Percentiles rank a stretch among this genome's conserved stretches.
Conservation (phyloP, 139 green algal species). For the Coelastrella sp. region DNA sequence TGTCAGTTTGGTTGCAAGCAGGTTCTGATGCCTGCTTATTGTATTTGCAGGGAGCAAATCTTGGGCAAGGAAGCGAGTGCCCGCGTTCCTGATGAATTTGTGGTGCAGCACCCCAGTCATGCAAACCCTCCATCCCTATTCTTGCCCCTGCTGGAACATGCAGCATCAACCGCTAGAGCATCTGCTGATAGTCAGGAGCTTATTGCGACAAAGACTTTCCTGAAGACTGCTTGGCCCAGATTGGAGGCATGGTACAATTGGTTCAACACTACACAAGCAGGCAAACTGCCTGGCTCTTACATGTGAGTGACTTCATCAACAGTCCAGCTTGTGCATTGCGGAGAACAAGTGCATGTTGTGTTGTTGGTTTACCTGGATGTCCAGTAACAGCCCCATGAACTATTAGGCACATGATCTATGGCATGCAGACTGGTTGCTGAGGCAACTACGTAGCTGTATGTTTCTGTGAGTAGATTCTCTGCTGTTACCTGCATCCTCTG, state of each 20-base stretch:
- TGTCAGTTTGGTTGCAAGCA: too few species aligned
- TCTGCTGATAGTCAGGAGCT: slow-evolving; percentile 13
- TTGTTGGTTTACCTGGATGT: too few species aligned
- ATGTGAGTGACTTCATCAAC: too few species aligned
- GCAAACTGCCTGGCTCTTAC: slow-evolving; percentile 65
- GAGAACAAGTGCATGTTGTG: too few species aligned
- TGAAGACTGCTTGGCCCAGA: slow-evolving; percentile 76
- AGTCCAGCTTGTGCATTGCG: too few species aligned
- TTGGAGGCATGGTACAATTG: slow-evolving; percentile 89
- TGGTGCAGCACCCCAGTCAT: slow-evolving; percentile 85
- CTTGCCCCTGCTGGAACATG: slow-evolving; percentile 82
- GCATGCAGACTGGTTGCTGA: background rate
- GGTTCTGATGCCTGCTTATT: background rate
- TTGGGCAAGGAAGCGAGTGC: slow-evolving; percentile 79
- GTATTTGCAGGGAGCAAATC: slow-evolving; percentile 75
- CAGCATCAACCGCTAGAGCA: slow-evolving; percentile 30
- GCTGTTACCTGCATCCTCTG: background rate
- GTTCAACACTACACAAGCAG: slow-evolving; percentile 87
- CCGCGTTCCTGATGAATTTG: slow-evolving; percentile 90
- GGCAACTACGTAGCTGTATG: too few species aligned
- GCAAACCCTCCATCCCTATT: slow-evolving; percentile 96
- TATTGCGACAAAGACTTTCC: slow-evolving; percentile 33
- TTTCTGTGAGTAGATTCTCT: background rate
- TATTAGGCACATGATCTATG: background rate
- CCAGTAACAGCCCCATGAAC: background rate